A percentile compares a stretch with the other conserved stretches of the same genome.
Conservation (phyloP, 164 flowering plant species). For the Protea cynaroides region DNA sequence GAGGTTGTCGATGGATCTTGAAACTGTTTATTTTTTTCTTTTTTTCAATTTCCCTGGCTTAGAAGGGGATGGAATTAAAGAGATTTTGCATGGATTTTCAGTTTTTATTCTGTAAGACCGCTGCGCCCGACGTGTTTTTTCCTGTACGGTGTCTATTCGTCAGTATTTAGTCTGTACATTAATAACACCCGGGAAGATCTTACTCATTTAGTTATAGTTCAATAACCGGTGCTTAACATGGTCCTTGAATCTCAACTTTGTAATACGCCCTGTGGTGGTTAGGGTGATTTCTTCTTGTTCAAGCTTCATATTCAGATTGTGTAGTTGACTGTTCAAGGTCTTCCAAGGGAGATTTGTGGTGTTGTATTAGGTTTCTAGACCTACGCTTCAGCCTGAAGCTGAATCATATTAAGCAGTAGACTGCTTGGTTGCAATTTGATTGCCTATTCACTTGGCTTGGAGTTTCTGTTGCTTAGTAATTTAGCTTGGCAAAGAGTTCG, state of each 20-base stretch:
- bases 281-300: background rate
- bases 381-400: background rate
- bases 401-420: too few relatives aligned
- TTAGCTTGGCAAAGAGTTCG: constrained; percentile 10
- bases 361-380: background rate
- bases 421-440: too few relatives aligned
- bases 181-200: background rate
- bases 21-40: too few relatives aligned
- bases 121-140: background rate
- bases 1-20: background rate
- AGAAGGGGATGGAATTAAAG: background rate
- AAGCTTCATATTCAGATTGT: background rate
- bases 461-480: background rate
- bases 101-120: too few relatives aligned
- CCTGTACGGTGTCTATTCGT: background rate
- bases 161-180: background rate
- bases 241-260: background rate
- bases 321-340: background rate
- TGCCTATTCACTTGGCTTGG: too few relatives aligned
- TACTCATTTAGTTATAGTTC: background rate
- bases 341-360: background rate
- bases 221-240: background rate
- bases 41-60: background rate
- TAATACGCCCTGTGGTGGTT: background rate
- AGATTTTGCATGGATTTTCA: background rate